Evolutionary conservation across 768 basidiomycete species (phyloP), one percentile per base, ranked within the genome.

Genomic region (Xerocomellus amylosporus): DNA sequence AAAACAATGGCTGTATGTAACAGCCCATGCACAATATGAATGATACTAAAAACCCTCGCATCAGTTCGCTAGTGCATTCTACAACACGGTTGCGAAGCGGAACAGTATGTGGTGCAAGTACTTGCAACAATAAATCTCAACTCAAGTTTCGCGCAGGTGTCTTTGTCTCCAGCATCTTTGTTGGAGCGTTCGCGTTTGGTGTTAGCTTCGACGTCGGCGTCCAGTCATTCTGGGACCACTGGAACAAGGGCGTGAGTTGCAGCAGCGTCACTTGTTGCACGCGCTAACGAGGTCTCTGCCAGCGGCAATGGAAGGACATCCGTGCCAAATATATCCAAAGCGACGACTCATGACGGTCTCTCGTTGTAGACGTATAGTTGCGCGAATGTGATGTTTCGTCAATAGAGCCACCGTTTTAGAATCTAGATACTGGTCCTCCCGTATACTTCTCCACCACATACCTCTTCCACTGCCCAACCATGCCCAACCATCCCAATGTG

Each of bases 271-370:
- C 48, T 40, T 41, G 39, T 44, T 51, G 22, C 19, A 51, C 54
- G 47, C 22, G 28, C 53, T 73, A 51, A 64, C 51, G 41, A 53
- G 45, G 56, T 40, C 51, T 46, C 33, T 46, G 10, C 48, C 71
- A 95, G 93, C 93, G 93, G 83, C 92, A 93, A 85, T 95, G 93
- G 93, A 91, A 95, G 73, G 93, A 96, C 67, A 90, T 96, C 71
- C 90, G 93, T 59, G 70, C 80, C 66, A 90, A 83, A 75, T 95
- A 95, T 66, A 71, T 86, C 47, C 55, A 67, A 41, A 59, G 53
- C 36, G 67, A 65, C 15, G 71, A 68, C 12, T 64, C 70, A n/a
- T 71, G 53, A 62, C 40, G 30, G 19, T 19, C 42, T 10, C 31
- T 28, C n/a, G 17, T 38, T n/a, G 24, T 56, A 48, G 22, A 45